Percentiles rank a stretch among this genome's conserved stretches.
Conservation (phyloP, 2,329 filamentous ascomycete genomes). For the Diaporthe batatas region DNA sequence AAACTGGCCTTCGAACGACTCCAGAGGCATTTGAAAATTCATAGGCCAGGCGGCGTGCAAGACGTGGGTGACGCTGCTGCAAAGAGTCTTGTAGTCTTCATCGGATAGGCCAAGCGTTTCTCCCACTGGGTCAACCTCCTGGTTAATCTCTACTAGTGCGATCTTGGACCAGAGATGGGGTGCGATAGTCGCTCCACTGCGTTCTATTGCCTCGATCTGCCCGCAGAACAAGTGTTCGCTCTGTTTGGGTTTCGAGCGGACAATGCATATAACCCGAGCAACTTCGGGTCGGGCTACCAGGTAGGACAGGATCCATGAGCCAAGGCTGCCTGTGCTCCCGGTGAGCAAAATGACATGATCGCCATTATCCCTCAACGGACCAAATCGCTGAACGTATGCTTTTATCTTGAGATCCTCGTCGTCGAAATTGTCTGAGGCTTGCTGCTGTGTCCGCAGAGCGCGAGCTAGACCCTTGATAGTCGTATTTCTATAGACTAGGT, state of each 20-base stretch:
- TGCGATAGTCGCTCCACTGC: too few species aligned
- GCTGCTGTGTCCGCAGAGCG: too few species aligned
- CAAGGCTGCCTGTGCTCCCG: slow-evolving; percentile 11
- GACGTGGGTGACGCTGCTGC: slow-evolving; percentile 11
- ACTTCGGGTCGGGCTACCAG: not conserved
- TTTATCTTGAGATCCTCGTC: too few species aligned
- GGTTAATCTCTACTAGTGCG: too few species aligned
- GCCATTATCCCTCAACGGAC: too few species aligned
- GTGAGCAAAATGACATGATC: not conserved
- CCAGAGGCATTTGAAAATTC: not conserved
- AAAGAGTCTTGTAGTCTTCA: not conserved
- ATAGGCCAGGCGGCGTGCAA: slow-evolving; percentile 23
- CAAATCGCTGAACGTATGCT: too few species aligned
- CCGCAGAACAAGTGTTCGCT: too few species aligned
- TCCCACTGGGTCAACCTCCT: too few species aligned
- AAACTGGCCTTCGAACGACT: slow-evolving; percentile 6
- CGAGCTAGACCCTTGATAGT: not conserved
- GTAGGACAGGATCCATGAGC: not conserved
- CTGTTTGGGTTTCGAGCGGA: not conserved
- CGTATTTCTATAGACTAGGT: not conserved
- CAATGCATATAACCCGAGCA: not conserved
- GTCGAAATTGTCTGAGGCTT: too few species aligned
- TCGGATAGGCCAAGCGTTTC: not conserved
- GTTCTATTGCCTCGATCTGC: not conserved
- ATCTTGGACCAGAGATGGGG: too few species aligned